Conservation (phyloP, 208 protist genomes). For the Leishmania turanica region DNA sequence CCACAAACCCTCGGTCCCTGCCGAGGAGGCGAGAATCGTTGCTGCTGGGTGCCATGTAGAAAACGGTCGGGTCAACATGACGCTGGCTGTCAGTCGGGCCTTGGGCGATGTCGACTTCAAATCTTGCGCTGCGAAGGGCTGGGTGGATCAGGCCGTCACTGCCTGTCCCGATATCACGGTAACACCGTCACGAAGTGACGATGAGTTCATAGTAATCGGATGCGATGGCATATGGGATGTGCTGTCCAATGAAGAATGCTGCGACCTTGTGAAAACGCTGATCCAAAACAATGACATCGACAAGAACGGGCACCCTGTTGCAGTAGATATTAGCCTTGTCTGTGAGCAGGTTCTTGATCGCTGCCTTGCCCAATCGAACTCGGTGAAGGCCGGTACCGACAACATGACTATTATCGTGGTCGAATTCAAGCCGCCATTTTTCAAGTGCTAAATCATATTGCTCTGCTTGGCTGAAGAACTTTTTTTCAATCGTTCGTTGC, state of each 20-base stretch:
- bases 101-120: conserved; percentile 95
- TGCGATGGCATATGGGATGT: conserved; percentile 96
- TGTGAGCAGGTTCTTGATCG: conserved; percentile 80
- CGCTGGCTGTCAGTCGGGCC: conserved; percentile 92
- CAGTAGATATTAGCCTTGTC: conserved; percentile 71
- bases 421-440: conserved; percentile 85
- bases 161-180: conserved; percentile 72
- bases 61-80: conserved; percentile 92
- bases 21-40: conserved; percentile 83
- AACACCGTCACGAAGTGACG: conserved; percentile 35
- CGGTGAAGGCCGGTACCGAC: conserved; percentile 64
- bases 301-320: conserved; percentile 23
- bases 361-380: conserved; percentile 68
- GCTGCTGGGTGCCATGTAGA: conserved; percentile 84
- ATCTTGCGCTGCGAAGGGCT: conserved; percentile 47
- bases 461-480: not conserved
- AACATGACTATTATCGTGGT: conserved; percentile 92
- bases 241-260: conserved; percentile 80
- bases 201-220: conserved; percentile 92
- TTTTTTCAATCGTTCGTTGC: conserved; percentile 6
- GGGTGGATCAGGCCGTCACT: conserved; percentile 82
- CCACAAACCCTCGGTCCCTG: conserved; percentile 83
- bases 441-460: conserved; percentile 22
- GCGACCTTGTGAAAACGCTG: conserved; percentile 49
- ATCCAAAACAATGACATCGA: conserved; percentile 35